Percentiles rank a stretch among this genome's conserved stretches.
These are phyloP conservation scores for Cryptococcus sp. DNA, from an alignment of 1,284 basidiomycete genomes.

Conservation along the genomic window DNA sequence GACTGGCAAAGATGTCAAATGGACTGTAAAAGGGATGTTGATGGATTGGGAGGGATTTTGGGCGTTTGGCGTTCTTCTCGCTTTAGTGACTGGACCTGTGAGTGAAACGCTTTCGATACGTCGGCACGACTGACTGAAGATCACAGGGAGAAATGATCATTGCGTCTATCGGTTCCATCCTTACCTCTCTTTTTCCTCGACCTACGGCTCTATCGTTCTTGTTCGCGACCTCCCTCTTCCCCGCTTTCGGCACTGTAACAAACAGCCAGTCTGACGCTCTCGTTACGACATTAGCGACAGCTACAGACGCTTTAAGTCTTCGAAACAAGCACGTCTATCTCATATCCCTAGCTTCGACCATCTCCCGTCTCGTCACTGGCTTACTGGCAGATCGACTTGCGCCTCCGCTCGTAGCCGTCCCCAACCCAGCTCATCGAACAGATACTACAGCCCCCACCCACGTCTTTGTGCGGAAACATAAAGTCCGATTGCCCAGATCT, in stretches of 20 bases:
- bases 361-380: constrained; percentile 48
- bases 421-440: constrained; percentile 21
- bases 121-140: not conserved
- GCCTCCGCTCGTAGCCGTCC: constrained; percentile 37
- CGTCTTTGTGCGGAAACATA: constrained; percentile 34
- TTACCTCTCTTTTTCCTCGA: constrained; percentile 47
- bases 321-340: constrained; percentile 53
- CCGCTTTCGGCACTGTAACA: constrained; percentile 6
- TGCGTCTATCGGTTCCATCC: constrained; percentile 51
- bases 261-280: too few relatives aligned
- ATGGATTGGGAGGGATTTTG: constrained; percentile 50
- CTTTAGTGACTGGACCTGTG: constrained; percentile 50
- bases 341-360: constrained; percentile 48
- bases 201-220: constrained; percentile 1
- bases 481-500: constrained; percentile 38
- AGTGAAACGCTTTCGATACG: constrained; percentile 6
- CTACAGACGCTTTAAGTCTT: constrained; percentile 32
- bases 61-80: constrained; percentile 47
- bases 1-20: constrained; percentile 38
- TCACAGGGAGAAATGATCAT: constrained; percentile 48
- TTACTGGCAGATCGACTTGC: constrained; percentile 48
- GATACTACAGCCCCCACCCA: constrained; percentile 29
- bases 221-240: constrained; percentile 8
- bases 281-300: too few relatives aligned
- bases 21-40: constrained; percentile 39